phyloP scores from a whole-genome alignment of 106 monocot species.

The Apostasia ramifera region DNA sequence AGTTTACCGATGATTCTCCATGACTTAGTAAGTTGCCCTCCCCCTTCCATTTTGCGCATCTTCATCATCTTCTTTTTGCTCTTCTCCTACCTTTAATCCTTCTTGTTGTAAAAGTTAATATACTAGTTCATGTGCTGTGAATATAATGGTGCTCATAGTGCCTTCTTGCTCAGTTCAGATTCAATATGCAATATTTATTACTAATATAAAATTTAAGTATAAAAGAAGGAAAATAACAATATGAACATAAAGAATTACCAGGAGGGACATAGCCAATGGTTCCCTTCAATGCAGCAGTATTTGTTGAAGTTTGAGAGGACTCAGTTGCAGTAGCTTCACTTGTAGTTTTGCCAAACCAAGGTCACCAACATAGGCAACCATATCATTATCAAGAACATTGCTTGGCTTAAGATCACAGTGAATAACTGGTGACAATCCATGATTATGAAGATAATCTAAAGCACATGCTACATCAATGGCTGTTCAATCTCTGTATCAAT shows the following conservation, averaged over 20 bases:
- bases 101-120: too few species aligned
- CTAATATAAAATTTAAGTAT: too few species aligned
- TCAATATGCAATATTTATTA: too few species aligned
- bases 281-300: constrained; percentile 20
- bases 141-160: too few species aligned
- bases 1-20: too few species aligned
- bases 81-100: too few species aligned
- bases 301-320: not conserved
- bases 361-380: constrained; percentile 38
- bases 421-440: constrained; percentile 15
- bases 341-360: constrained; percentile 37
- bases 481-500: constrained; percentile 14
- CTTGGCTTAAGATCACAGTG: constrained; percentile 62
- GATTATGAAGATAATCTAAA: constrained; percentile 46
- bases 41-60: too few species aligned
- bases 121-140: too few species aligned
- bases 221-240: not conserved
- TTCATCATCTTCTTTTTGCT: too few species aligned
- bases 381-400: constrained; percentile 38
- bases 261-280: constrained; percentile 50
- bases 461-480: constrained; percentile 41
- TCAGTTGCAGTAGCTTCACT: too few species aligned
- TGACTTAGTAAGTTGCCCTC: too few species aligned
- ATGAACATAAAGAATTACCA: constrained; percentile 10
- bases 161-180: too few species aligned